Conservation (phyloP, 345 rosid genomes). For the Boechera retrofracta region DNA sequence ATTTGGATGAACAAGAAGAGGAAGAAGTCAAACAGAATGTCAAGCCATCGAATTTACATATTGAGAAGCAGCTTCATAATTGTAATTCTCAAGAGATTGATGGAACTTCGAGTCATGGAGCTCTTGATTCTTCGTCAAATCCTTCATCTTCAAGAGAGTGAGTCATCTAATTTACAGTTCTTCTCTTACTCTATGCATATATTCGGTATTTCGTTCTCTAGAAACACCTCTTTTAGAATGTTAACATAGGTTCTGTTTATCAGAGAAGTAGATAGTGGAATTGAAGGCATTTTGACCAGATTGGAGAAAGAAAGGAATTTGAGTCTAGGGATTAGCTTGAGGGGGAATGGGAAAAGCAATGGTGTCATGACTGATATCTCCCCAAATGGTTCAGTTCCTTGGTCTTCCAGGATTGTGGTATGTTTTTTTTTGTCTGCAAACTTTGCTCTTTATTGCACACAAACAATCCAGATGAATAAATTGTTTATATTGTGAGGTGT, state of each 20-base stretch:
- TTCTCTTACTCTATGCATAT: conserved; percentile 5
- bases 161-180: conserved; percentile 5
- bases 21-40: conserved; percentile 29
- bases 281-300: conserved; percentile 82
- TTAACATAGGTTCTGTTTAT: conserved; percentile 31
- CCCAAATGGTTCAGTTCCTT: conserved; percentile 45
- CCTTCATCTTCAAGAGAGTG: conserved; percentile 31
- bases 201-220: not conserved
- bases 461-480: not conserved
- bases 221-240: not conserved
- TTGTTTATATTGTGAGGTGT: conserved; percentile 27
- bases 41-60: conserved; percentile 29
- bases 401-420: conserved; percentile 57
- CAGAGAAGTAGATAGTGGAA: conserved; percentile 74
- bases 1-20: conserved; percentile 53
- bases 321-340: conserved; percentile 63
- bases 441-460: conserved; percentile 7
- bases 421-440: conserved; percentile 32
- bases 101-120: conserved; percentile 37
- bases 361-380: conserved; percentile 37
- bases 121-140: conserved; percentile 37
- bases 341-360: conserved; percentile 50
- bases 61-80: conserved; percentile 38
- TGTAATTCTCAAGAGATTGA: conserved; percentile 28
- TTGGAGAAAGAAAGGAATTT: conserved; percentile 84